These are phyloP conservation scores for Tetraselmis chui DNA, from an alignment of 139 green algal genomes.

Conservation along the genomic window DNA sequence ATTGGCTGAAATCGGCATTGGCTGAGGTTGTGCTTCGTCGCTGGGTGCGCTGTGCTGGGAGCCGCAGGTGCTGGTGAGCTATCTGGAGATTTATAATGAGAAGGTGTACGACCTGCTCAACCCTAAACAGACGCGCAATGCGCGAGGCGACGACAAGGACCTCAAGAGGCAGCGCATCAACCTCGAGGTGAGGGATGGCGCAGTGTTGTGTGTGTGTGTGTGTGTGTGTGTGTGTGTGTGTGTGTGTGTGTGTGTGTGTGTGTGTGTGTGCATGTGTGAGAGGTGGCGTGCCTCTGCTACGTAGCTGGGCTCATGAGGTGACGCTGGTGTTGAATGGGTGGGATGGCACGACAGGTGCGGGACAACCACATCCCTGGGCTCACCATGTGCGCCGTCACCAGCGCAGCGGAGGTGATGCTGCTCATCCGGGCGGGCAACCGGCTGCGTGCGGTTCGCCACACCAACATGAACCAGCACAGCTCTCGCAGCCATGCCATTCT, in stretches of 20 bases:
- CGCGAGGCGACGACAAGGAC: slow-evolving; percentile 5
- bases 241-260: no score
- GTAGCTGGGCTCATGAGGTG: no score
- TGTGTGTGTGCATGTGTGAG: no score
- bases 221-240: no score
- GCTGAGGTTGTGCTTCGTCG: no score
- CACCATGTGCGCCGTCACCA: not conserved
- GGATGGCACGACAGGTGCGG: no score
- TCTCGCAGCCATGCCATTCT: slow-evolving; percentile 55
- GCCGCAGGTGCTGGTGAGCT: slow-evolving; percentile 21
- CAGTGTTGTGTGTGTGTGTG: no score
- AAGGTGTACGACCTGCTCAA: slow-evolving; percentile 61
- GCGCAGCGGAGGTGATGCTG: not conserved
- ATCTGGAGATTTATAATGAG: slow-evolving; percentile 76
- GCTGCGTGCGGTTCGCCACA: slow-evolving; percentile 29
- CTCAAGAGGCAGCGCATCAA: slow-evolving; percentile 8
- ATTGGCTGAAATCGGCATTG: no score
- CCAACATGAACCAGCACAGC: slow-evolving; percentile 57
- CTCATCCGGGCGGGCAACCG: slow-evolving; percentile 15
- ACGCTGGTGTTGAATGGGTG: no score
- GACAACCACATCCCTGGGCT: not conserved
- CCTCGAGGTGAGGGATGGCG: slow-evolving; percentile 46
- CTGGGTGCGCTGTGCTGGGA: no score
- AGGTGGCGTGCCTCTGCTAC: no score
- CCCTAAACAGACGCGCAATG: slow-evolving; percentile 5